Evolutionary conservation across 495 filamentous ascomycete genomes (phyloP).

Genomic region (Annulohypoxylon stygium): DNA sequence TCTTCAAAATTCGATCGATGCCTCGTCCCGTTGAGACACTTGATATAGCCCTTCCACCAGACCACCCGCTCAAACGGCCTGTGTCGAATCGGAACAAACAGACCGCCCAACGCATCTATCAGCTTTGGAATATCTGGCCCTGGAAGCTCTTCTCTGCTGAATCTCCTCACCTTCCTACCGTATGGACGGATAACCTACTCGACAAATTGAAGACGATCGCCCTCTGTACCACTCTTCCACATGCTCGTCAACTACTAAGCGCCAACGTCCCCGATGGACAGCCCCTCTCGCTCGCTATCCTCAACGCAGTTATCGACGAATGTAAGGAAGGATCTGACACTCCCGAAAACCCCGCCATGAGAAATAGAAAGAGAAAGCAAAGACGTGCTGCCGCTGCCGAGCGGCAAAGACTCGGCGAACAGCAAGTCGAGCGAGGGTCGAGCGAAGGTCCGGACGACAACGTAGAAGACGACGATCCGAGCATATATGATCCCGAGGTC

Average conservation of each 20-base stretch:
- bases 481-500: neutral
- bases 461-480: neutral
- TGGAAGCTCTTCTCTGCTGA: slow-evolving; percentile 9
- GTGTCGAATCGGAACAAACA: slow-evolving; percentile 18
- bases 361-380: slow-evolving; percentile 6
- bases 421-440: neutral
- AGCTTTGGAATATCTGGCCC: slow-evolving; percentile 14
- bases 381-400: neutral
- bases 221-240: slow-evolving; percentile 6
- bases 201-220: slow-evolving; percentile 16
- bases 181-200: slow-evolving; percentile 14
- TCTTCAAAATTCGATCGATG: neutral
- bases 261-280: slow-evolving; percentile 12
- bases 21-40: slow-evolving; percentile 7
- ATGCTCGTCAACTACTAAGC: neutral
- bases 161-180: slow-evolving; percentile 11
- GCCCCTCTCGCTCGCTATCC: slow-evolving; percentile 8
- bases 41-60: slow-evolving; percentile 5
- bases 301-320: slow-evolving; percentile 7
- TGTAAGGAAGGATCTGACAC: slow-evolving; percentile 13
- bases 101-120: slow-evolving; percentile 17
- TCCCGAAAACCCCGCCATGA: neutral
- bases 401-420: neutral
- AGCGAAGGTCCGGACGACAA: neutral
- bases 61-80: slow-evolving; percentile 17